phyloP scores from a whole-genome alignment of 306 rosid genomes.

The Citrullus amarus region DNA sequence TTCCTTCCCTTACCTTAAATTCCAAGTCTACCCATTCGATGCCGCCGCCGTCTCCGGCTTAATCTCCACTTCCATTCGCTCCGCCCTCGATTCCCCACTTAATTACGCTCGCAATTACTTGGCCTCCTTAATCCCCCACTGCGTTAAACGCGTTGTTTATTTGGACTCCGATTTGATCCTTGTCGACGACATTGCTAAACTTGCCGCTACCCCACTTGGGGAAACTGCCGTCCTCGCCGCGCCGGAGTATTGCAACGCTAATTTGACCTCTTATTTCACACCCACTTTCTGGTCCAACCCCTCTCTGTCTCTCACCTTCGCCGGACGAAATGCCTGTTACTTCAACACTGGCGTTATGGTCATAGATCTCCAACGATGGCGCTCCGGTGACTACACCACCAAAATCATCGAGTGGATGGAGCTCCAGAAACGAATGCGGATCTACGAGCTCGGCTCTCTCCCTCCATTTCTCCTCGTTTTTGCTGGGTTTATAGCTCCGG shows the following conservation, averaged over 20 bases:
- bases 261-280: slow-evolving; percentile 68
- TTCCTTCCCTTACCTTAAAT: slow-evolving; percentile 69
- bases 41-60: slow-evolving; percentile 49
- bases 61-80: slow-evolving; percentile 81
- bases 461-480: slow-evolving; percentile 86
- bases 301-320: slow-evolving; percentile 51
- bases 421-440: slow-evolving; percentile 89
- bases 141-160: slow-evolving; percentile 52
- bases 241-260: slow-evolving; percentile 91
- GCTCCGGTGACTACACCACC: slow-evolving; percentile 61
- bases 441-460: slow-evolving; percentile 81
- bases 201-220: slow-evolving; percentile 42
- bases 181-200: slow-evolving; percentile 80
- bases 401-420: slow-evolving; percentile 95
- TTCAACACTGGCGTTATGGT: slow-evolving; percentile 99
- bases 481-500: slow-evolving; percentile 67
- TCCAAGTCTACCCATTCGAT: slow-evolving; percentile 64
- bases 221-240: slow-evolving; percentile 61
- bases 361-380: slow-evolving; percentile 66
- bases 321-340: slow-evolving; percentile 62
- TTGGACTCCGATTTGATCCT: slow-evolving; percentile 85
- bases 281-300: slow-evolving; percentile 89
- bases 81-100: slow-evolving; percentile 81
- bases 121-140: slow-evolving; percentile 45
- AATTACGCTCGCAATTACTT: slow-evolving; percentile 94